phyloP scores from a whole-genome alignment of 2,329 filamentous ascomycete genomes.

The Botrytis byssoidea region DNA sequence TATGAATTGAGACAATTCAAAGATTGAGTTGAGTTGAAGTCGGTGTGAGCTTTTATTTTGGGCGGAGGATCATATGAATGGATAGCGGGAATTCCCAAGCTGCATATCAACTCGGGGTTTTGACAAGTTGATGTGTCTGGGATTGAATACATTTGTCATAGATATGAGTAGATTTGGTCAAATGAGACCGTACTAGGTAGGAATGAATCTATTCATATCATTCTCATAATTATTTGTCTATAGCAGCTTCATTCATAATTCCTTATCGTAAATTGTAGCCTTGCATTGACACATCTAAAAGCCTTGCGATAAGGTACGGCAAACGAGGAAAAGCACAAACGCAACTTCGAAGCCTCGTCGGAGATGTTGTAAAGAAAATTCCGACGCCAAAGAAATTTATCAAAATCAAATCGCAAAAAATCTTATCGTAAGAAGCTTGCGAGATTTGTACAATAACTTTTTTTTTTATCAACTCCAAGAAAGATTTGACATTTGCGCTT shows the following conservation, averaged over 20 bases:
- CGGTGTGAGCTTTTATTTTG: not conserved
- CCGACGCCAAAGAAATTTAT: slow-evolving; percentile 23
- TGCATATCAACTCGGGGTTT: slow-evolving; percentile 3
- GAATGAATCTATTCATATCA: not conserved
- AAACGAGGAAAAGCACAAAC: not conserved
- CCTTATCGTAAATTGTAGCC: slow-evolving; percentile 6
- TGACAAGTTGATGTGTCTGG: not conserved
- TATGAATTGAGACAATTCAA: not conserved
- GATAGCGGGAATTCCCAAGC: not conserved
- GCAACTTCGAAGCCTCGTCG: slow-evolving; percentile 4
- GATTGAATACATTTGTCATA: not conserved
- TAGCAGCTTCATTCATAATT: slow-evolving; percentile 17
- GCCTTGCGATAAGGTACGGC: slow-evolving; percentile 14
- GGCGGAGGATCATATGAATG: not conserved
- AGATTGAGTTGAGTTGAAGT: not conserved
- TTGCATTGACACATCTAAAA: not conserved
- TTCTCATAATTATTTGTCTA: not conserved
- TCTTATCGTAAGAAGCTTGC: slow-evolving; percentile 18
- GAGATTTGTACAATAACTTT: slow-evolving; percentile 1
- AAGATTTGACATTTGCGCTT: slow-evolving; percentile 13
- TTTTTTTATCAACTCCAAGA: slow-evolving; percentile 2
- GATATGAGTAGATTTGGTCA: not conserved
- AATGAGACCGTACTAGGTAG: not conserved
- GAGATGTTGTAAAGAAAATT: not conserved
- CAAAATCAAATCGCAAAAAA: slow-evolving; percentile 20